A percentile compares a stretch with the other conserved stretches of the same genome.
phyloP scores from a whole-genome alignment of 352 stramenopile genomes.

The Pythium rhizo-oryzae region DNA sequence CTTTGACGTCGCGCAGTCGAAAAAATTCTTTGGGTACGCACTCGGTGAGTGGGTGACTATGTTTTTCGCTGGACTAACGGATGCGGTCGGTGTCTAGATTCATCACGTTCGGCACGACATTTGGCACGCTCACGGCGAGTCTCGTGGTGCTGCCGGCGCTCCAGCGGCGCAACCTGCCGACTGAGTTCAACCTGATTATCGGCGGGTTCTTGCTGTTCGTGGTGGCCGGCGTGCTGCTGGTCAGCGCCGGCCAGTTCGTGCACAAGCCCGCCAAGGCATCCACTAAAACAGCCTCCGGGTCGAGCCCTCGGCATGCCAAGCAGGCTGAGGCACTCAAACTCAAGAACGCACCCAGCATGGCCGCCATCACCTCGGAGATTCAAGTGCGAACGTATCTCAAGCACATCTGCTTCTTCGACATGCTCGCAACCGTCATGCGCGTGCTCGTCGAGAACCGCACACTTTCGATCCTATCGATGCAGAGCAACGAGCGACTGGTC shows the following conservation, averaged over 20 bases:
- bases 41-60: too few species aligned
- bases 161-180: constrained; percentile 53
- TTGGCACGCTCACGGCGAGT: constrained; percentile 76
- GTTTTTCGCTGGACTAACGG: background rate
- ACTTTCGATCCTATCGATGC: constrained; percentile 69
- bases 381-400: constrained; percentile 76
- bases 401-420: constrained; percentile 89
- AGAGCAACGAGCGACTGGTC: constrained; percentile 59
- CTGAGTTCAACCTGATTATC: constrained; percentile 76
- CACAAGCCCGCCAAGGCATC: background rate
- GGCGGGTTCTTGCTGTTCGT: constrained; percentile 54
- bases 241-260: constrained; percentile 49
- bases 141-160: constrained; percentile 67
- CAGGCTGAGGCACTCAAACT: background rate
- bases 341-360: background rate
- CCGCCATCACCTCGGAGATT: constrained; percentile 62
- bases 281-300: background rate
- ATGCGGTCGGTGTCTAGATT: constrained; percentile 31
- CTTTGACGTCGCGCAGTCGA: constrained; percentile 81
- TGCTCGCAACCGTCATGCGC: constrained; percentile 76
- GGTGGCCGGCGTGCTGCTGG: constrained; percentile 58
- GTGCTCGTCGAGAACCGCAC: constrained; percentile 86
- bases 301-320: constrained; percentile 7
- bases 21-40: constrained; percentile 79
- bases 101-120: constrained; percentile 85